Base-by-base conservation (phyloP, 2,329 filamentous ascomycete genomes). In the Emericellopsis atlantica region DNA sequence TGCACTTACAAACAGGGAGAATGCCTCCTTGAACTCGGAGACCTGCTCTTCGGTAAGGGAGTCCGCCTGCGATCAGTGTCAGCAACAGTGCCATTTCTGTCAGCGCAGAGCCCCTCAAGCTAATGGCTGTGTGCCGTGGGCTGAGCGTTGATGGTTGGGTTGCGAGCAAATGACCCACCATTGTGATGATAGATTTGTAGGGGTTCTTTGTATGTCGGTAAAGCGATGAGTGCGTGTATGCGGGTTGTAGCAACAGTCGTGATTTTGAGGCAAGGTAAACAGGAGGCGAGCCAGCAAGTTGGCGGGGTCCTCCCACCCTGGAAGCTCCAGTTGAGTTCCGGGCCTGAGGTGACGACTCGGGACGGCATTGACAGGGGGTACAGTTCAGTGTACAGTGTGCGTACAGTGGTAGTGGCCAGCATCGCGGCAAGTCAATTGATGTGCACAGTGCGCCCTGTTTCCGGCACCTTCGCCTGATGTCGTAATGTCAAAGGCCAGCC, bases 1-100 rank as follows among this genome's bases (percentile, higher is more conserved):
- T 35, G 36, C 21, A 68, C 92, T 82, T 82, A 98, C 92, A 69
- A 98, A 98, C 52, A 98, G 86, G 65, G 92, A 98, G 73, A 98
- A 98, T 42, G 92, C 92, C 74, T 98, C 92, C 84, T 96, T 98
- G 77, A 96, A 98, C 74, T 98, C 92, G 64, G 92, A 96, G 65
- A 98, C 92, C 79, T 98, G 92, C 74, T 98, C 92, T 77, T 98
- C 92, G 56, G 92, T 96, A 61, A 98, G 83, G 66, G 90, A 90
- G 66, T 98, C 92, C 65, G 90, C 90, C 90, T 96, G 47, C 40
- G 44, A 42, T 39, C 43, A 33, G 40, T 44, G 53, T 60, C 45
- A 54, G 55, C 46, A 36, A 29, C 40, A 29, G 39, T 36, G 40
- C 35, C 35, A 35, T 23, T 43, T 21, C 16, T 24, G 32, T 42